Percentiles rank a stretch among this genome's conserved stretches.
Evolutionary conservation across 2,329 filamentous ascomycete species (phyloP).

Genomic region (Nothophoma quercina): DNA sequence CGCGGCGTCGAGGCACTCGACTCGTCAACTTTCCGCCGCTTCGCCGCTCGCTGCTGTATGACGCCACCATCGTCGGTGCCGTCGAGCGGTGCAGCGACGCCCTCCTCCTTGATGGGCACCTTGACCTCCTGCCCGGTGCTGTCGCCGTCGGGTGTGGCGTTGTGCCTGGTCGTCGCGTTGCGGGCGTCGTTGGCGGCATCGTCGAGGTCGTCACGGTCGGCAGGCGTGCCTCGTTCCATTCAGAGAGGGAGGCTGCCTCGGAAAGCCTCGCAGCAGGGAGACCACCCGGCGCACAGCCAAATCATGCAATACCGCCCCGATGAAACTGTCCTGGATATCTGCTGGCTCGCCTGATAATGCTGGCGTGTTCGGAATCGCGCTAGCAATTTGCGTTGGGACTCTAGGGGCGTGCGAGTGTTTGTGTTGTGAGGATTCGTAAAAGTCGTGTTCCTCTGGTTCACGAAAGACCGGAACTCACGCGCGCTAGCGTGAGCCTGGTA

Average conservation of each 20-base stretch:
- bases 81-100: slow-evolving; percentile 23
- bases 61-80: slow-evolving; percentile 33
- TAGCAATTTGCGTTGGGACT: slow-evolving; percentile 34
- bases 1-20: slow-evolving; percentile 33
- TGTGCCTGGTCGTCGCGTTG: slow-evolving; percentile 29
- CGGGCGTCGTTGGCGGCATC: slow-evolving; percentile 24
- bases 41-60: slow-evolving; percentile 55
- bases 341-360: slow-evolving; percentile 20
- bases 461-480: slow-evolving; percentile 12
- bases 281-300: slow-evolving; percentile 44
- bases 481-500: slow-evolving; percentile 6
- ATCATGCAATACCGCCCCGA: slow-evolving; percentile 38
- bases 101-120: slow-evolving; percentile 41
- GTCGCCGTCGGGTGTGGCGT: slow-evolving; percentile 14
- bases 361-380: slow-evolving; percentile 42
- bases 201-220: slow-evolving; percentile 34
- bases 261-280: slow-evolving; percentile 32
- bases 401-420: slow-evolving; percentile 22
- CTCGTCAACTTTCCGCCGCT: slow-evolving; percentile 66
- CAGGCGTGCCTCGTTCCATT: slow-evolving; percentile 44
- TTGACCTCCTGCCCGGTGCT: slow-evolving; percentile 21
- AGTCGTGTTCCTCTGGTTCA: slow-evolving; percentile 12
- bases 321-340: slow-evolving; percentile 33
- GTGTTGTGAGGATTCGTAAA: slow-evolving; percentile 41
- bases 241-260: slow-evolving; percentile 27